These are phyloP conservation scores for Biscogniauxia mediterranea DNA, from an alignment of 2,329 filamentous ascomycete species.

Conservation along the genomic window DNA sequence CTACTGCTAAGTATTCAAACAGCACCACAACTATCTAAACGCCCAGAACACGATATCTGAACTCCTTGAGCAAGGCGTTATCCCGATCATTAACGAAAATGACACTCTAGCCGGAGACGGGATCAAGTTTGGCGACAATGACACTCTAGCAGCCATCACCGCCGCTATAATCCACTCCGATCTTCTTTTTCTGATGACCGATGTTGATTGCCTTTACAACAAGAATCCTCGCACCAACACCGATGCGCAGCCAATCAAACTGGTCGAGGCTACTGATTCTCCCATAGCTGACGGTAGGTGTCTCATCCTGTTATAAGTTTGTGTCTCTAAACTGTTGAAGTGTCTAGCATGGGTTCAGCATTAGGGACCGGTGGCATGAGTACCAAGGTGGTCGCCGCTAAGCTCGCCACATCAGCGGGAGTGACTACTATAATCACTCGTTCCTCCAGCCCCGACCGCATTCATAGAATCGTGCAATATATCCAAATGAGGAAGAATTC, in stretches of 20 bases:
- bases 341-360: slow-evolving; percentile 83
- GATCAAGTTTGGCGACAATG: slow-evolving; percentile 99
- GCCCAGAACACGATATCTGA: slow-evolving; percentile 93
- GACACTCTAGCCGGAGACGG: slow-evolving; percentile 95
- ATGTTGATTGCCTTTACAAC: slow-evolving; percentile 96
- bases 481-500: slow-evolving; percentile 59
- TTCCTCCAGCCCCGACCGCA: slow-evolving; percentile 90
- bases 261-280: slow-evolving; percentile 82
- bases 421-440: slow-evolving; percentile 95
- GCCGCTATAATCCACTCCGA: slow-evolving; percentile 97
- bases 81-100: slow-evolving; percentile 98
- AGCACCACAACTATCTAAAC: slow-evolving; percentile 92
- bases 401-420: slow-evolving; percentile 87
- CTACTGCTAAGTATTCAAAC: background rate
- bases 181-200: slow-evolving; percentile 96
- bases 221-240: slow-evolving; percentile 86
- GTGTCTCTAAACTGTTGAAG: slow-evolving; percentile 39
- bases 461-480: slow-evolving; percentile 80
- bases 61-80: slow-evolving; percentile 89
- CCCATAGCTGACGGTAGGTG: slow-evolving; percentile 73
- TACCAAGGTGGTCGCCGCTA: slow-evolving; percentile 93
- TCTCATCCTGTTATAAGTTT: background rate
- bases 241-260: slow-evolving; percentile 84
- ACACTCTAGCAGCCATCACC: slow-evolving; percentile 94
- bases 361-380: slow-evolving; percentile 96